Base-by-base conservation (phyloP, 1,139 yeast genomes). In the Taphrina flavorubra region DNA sequence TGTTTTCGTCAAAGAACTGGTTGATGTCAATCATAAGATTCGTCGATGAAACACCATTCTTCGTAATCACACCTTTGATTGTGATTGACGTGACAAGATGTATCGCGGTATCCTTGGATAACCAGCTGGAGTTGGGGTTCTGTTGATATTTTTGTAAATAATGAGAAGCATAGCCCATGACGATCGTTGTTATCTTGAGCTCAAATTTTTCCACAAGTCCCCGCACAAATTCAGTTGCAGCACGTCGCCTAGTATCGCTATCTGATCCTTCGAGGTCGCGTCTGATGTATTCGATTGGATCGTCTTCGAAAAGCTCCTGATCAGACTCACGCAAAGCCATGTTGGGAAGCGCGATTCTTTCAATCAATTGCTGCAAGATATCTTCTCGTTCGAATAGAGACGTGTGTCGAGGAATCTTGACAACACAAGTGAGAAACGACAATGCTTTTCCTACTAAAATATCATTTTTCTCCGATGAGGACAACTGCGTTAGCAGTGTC, bases 251-350 rank as follows among this genome's bases (percentile, higher is more conserved):
- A 0, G 97, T 89, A 75, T 92, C 98, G 47, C 89, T 86, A 76
- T 94, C 98, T 0, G 97, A 88, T 2, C 98, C 99, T 79, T 94
- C 99, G 69, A 95, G 81, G 78, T 95, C 99, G 70, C 96, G 84
- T 75, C 98, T 85, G 20, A 92, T 94, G 76, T 83, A 95, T 74
- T 90, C 95, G 67, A 94, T 88, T 51, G 99, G 99, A 76, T 95
- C 99, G 78, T 95, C 99, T 79, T 94, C 99, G 78, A 95, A 94
- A 72, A 87, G 78, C 77, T 95, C 99, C 75, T 91, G 92, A 76
- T 95, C 99, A 6, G 88, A 83, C 70, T 89, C 92, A 14, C 88
- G 74, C 69, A 94, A 83, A 25, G 87, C 85, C 75, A 92, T 86
- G 76, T 94, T 95, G 51, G 99, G 99, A 71, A 95, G 82, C 67